phyloP scores from a whole-genome alignment of 2,329 filamentous ascomycete species.

The Falciphora oryzae region DNA sequence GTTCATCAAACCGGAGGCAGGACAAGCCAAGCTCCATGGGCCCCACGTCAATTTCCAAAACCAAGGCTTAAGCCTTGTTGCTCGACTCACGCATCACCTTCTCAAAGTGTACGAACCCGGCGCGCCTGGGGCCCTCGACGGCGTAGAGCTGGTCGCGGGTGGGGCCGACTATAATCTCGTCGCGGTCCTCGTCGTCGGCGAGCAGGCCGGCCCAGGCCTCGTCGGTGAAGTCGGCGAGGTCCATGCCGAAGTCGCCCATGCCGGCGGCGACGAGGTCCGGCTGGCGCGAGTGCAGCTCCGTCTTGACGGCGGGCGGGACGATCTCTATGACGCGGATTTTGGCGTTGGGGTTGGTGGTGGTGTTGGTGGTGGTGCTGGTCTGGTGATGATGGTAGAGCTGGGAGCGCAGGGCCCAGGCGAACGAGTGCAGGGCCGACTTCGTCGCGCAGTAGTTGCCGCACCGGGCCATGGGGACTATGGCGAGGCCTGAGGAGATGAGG shows the following conservation, averaged over 20 bases:
- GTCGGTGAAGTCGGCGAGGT: conserved; percentile 27
- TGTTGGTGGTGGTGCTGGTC: no score
- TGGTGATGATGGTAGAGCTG: conserved; percentile 25
- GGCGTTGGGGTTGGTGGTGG: conserved; percentile 28
- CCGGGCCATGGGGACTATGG: conserved; percentile 38
- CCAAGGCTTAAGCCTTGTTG: not conserved
- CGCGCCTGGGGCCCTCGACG: conserved; percentile 17
- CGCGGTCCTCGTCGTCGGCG: conserved; percentile 32
- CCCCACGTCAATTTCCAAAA: not conserved
- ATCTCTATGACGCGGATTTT: conserved; percentile 41
- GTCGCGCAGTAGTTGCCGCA: conserved; percentile 47
- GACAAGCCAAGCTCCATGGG: no score
- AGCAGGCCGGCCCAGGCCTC: conserved; percentile 38
- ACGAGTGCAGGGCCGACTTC: conserved; percentile 44
- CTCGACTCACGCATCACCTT: not conserved
- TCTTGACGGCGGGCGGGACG: conserved; percentile 38
- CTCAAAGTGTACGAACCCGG: conserved; percentile 14
- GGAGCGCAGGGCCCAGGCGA: conserved; percentile 22
- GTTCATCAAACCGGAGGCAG: not conserved
- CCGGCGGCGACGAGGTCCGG: conserved; percentile 28
- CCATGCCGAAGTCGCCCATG: conserved; percentile 22
- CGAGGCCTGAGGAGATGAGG: conserved; percentile 27
- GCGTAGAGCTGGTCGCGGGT: conserved; percentile 12
- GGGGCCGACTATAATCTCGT: conserved; percentile 19
- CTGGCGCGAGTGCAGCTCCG: conserved; percentile 42